Evolutionary conservation across 2,329 filamentous ascomycete species (phyloP).

Genomic region (Tolypocladium nubicola): DNA sequence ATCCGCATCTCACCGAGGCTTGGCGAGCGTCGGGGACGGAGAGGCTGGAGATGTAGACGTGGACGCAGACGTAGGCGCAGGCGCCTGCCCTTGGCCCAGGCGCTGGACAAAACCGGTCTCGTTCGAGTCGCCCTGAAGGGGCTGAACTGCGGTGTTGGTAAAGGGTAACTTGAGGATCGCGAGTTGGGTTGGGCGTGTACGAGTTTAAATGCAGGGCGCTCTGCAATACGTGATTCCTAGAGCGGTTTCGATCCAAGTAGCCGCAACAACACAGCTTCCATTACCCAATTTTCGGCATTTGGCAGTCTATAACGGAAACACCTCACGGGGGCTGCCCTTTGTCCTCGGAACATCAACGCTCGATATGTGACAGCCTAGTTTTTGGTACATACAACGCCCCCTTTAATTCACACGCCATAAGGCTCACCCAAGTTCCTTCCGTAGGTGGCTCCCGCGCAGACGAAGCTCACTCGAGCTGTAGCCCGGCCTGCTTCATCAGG

Average conservation of each 20-base stretch:
- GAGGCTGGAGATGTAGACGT: not conserved
- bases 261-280: not conserved
- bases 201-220: no score
- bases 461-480: slow-evolving; percentile 38
- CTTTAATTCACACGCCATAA: not conserved
- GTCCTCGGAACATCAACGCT: not conserved
- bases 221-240: not conserved
- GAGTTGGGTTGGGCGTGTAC: not conserved
- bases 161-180: not conserved
- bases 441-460: not conserved
- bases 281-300: no score
- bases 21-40: not conserved
- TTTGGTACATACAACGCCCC: not conserved
- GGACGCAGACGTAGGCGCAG: not conserved
- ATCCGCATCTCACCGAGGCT: not conserved
- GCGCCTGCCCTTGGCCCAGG: not conserved
- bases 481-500: slow-evolving; percentile 80
- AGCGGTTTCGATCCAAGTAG: no score
- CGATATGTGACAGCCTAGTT: not conserved
- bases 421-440: not conserved
- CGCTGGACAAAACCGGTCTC: not conserved
- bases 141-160: not conserved
- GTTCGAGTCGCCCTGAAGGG: not conserved
- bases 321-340: no score
- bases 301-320: no score